phyloP scores from a whole-genome alignment of 805 yeast species.

The Candida vartiovaarae region DNA sequence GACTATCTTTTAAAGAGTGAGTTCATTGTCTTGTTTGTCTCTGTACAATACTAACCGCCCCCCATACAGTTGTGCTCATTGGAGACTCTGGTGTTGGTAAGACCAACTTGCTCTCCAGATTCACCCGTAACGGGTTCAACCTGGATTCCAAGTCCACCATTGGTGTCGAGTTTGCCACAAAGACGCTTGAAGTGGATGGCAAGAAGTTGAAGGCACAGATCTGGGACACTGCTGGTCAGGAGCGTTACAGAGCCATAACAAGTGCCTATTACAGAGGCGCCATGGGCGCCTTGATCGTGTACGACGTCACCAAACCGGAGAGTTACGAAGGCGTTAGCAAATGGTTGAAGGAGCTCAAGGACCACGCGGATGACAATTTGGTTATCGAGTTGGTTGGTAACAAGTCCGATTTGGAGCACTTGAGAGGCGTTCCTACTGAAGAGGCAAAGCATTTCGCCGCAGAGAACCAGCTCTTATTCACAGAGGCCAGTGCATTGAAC shows the following conservation, averaged over 20 bases:
- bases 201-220: slow-evolving; percentile 83
- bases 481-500: slow-evolving; percentile 92
- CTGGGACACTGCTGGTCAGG: slow-evolving; percentile 99
- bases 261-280: slow-evolving; percentile 98
- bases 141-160: slow-evolving; percentile 90
- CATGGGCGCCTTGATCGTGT: slow-evolving; percentile 92
- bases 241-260: slow-evolving; percentile 95
- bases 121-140: slow-evolving; percentile 93
- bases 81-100: slow-evolving; percentile 98
- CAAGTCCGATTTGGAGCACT: slow-evolving; percentile 83
- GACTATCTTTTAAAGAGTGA: slow-evolving; percentile 81
- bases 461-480: slow-evolving; percentile 85
- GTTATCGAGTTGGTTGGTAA: slow-evolving; percentile 92
- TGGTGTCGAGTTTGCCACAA: slow-evolving; percentile 97
- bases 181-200: slow-evolving; percentile 84
- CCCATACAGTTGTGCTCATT: slow-evolving; percentile 65
- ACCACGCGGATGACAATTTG: slow-evolving; percentile 90
- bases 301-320: slow-evolving; percentile 88
- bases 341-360: slow-evolving; percentile 87
- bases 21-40: slow-evolving; percentile 10
- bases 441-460: slow-evolving; percentile 93
- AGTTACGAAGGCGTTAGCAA: slow-evolving; percentile 79
- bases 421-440: slow-evolving; percentile 95
- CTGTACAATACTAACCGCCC: slow-evolving; percentile 3
- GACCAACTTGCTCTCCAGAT: slow-evolving; percentile 86